Conservation (phyloP, 495 filamentous ascomycete genomes). For the Astrocystis sublimbata region DNA sequence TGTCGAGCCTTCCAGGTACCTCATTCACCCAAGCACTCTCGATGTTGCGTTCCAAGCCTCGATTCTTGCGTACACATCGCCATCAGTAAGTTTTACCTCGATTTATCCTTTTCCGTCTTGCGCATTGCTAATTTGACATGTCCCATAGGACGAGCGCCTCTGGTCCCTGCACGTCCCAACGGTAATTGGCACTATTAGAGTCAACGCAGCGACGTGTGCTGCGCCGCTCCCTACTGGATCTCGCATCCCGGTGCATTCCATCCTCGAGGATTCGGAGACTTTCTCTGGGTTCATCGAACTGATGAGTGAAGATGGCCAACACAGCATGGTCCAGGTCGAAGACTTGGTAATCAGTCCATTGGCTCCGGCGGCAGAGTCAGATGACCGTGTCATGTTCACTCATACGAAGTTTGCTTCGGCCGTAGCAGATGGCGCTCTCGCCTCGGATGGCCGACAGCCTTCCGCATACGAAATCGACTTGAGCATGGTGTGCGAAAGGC, state of each 20-base stretch:
- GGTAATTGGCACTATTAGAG: conserved; percentile 16
- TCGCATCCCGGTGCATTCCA: background rate
- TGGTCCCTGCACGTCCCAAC: conserved; percentile 28
- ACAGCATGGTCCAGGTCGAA: conserved; percentile 34
- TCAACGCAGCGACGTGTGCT: conserved; percentile 20
- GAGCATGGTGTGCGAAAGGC: background rate
- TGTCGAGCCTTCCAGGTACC: background rate
- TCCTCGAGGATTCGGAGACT: background rate
- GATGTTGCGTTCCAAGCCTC: conserved; percentile 34
- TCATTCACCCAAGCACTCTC: conserved; percentile 33
- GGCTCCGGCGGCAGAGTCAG: background rate
- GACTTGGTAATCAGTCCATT: conserved; percentile 23
- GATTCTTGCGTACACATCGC: conserved; percentile 25
- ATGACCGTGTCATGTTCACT: conserved; percentile 14
- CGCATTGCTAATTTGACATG: too few relatives aligned
- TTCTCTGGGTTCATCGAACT: conserved; percentile 29
- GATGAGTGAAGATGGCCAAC: conserved; percentile 12
- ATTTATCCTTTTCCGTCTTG: too few relatives aligned
- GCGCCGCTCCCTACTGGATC: background rate
- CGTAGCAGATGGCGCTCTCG: background rate
- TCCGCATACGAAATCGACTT: background rate
- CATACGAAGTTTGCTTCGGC: background rate
- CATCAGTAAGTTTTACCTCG: too few relatives aligned
- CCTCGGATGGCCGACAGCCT: background rate
- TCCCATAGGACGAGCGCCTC: conserved; percentile 29